Evolutionary conservation across 306 rosid genomes (phyloP), one percentile per base, ranked within the genome.

Genomic region (Amphicarpaea edgeworthii): DNA sequence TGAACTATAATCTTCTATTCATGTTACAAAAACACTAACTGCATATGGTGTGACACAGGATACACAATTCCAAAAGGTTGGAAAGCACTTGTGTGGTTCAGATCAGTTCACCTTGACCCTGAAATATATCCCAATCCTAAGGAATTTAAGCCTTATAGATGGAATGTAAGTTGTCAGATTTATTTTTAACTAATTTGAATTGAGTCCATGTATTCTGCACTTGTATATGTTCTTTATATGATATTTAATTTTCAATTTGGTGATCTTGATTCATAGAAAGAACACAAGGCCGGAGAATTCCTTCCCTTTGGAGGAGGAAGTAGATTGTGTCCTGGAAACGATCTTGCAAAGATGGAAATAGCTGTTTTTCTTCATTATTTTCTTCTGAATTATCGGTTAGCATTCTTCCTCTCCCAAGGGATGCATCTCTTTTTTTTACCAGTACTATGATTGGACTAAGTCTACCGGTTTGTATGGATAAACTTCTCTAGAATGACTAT

Each of bases 251-350:
- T 65, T 21, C 7, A 57, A 55, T 70, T 65, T 71, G 61, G 30
- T 58, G 46, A 17, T 72, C 30, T 4, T 38, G 30, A n/a, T 51
- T 30, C 38, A 12, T 47, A 93, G 87, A 47, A 75, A 19, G 85
- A 83, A 57, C 91, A 88, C 43, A 91, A 85, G 77, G 94, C 94
- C 0, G 97, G 91, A 43, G 86, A 87, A 49, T 93, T 93, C 87
- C 86, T 93, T 58, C 98, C 98, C 70, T 93, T 93, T 70, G 98
- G 97, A 80, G 88, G 79, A 55, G 98, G 98, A 83, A 83, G 69
- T 60, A 88, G 96, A 61, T 43, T 90, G 72, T 93, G 98, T 80
- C 98, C 98, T 0, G 87, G 87, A 42, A 84, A 84, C 26, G 87
- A 84, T 73, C 83, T 84, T 17, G 87, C 87, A 59, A 84, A 91